These are phyloP conservation scores for Rhizopogon salebrosus DNA, from an alignment of 768 basidiomycete species.

Conservation along the genomic window DNA sequence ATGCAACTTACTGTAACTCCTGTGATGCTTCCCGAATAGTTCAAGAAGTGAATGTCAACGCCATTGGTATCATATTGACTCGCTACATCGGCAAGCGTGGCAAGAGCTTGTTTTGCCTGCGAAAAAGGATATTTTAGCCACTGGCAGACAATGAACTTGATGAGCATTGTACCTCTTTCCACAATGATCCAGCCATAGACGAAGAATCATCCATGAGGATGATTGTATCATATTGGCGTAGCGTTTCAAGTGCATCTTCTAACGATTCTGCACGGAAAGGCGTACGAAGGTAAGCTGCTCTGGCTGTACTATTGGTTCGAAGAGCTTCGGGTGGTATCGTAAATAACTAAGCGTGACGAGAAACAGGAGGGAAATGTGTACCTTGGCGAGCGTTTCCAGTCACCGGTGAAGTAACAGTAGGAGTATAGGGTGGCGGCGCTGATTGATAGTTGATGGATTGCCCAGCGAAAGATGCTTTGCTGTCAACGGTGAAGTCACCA, in stretches of 20 bases:
- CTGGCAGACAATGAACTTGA: not conserved
- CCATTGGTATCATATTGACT: constrained; percentile 50
- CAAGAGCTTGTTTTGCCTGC: constrained; percentile 43
- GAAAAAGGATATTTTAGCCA: not conserved
- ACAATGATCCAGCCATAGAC: constrained; percentile 46
- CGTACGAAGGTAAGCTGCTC: constrained; percentile 6
- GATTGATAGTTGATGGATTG: not conserved
- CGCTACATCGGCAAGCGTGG: constrained; percentile 43
- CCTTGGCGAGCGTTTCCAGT: constrained; percentile 5
- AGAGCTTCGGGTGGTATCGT: constrained; percentile 17
- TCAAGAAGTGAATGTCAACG: constrained; percentile 60
- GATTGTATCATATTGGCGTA: constrained; percentile 49
- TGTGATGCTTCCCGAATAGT: constrained; percentile 27
- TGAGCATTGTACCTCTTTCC: constrained; percentile 40
- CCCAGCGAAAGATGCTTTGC: not conserved
- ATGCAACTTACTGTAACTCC: constrained; percentile 33
- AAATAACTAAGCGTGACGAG: constrained; percentile 18
- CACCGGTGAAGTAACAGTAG: not conserved
- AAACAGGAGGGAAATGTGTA: constrained; percentile 16
- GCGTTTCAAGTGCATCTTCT: constrained; percentile 28
- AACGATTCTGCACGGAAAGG: constrained; percentile 22
- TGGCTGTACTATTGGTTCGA: not conserved
- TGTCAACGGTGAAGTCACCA: not conserved
- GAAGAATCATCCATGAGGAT: constrained; percentile 57
- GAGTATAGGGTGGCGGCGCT: constrained; percentile 22